phyloP scores from a whole-genome alignment of 805 yeast species.

The Candida fluviatilis region DNA sequence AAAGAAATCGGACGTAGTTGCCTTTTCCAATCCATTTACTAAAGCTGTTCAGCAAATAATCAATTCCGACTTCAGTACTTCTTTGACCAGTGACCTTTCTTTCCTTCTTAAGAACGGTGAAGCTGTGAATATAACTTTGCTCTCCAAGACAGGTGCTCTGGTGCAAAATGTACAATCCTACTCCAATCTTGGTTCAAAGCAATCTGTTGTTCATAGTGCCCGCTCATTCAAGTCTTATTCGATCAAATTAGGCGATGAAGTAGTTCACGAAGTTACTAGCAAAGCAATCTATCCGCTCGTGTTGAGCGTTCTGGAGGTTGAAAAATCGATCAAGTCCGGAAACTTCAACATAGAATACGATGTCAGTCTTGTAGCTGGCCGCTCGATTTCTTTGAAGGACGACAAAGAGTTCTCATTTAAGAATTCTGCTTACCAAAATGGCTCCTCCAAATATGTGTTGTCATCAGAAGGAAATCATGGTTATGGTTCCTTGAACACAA shows the following conservation, averaged over 20 bases:
- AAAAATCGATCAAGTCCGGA: conserved; percentile 4
- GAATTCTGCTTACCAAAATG: conserved; percentile 21
- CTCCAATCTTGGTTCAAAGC: conserved; percentile 35
- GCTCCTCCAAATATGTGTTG: conserved; percentile 22
- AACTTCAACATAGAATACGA: conserved; percentile 16
- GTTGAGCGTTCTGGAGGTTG: conserved; percentile 10
- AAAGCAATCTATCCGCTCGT: conserved; percentile 24
- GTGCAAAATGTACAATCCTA: conserved; percentile 38
- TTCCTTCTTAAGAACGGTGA: conserved; percentile 38
- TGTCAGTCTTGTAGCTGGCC: conserved; percentile 7
- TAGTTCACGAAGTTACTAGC: conserved; percentile 1
- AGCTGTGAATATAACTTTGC: conserved; percentile 22
- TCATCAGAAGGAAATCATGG: conserved; percentile 29
- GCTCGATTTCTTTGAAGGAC: conserved; percentile 10
- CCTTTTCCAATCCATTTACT: conserved; percentile 34
- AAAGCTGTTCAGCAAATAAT: conserved; percentile 37
- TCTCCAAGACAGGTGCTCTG: conserved; percentile 23
- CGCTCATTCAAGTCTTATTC: conserved; percentile 16
- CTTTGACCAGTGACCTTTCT: conserved; percentile 29
- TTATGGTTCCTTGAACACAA: conserved; percentile 25
- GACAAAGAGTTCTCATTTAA: conserved; percentile 14
- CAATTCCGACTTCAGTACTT: conserved; percentile 28
- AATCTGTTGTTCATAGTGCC: conserved; percentile 26
- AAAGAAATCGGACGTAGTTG: conserved; percentile 25
- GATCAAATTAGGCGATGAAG: conserved; percentile 15